Conservation (phyloP, 2,329 filamentous ascomycete species). For the Sporothrix brasiliensis region DNA sequence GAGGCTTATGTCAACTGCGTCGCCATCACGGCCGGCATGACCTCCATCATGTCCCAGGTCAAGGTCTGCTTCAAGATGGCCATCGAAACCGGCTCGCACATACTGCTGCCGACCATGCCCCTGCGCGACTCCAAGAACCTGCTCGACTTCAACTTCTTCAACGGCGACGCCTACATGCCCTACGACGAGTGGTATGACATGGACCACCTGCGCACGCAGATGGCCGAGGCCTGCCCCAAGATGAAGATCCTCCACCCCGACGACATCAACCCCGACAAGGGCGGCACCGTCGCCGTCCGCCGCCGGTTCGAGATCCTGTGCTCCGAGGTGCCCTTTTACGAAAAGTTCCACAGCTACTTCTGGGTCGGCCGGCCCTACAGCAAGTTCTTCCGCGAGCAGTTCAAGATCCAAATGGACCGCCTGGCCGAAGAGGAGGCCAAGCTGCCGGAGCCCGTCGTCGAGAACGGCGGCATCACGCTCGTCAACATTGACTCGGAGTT, state of each 20-base stretch:
- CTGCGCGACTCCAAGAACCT: constrained; percentile 42
- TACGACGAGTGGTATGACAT: constrained; percentile 45
- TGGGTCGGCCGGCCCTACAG: constrained; percentile 42
- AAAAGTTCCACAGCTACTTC: constrained; percentile 40
- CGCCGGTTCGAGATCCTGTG: constrained; percentile 38
- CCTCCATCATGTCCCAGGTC: constrained; percentile 43
- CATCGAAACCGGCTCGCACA: constrained; percentile 40
- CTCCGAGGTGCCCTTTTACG: constrained; percentile 38
- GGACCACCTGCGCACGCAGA: constrained; percentile 39
- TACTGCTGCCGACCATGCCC: constrained; percentile 43
- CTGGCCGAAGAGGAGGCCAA: constrained; percentile 28
- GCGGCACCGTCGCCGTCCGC: constrained; percentile 35
- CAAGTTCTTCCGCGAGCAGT: constrained; percentile 37
- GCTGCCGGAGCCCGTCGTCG: constrained; percentile 11
- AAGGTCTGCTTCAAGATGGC: constrained; percentile 46
- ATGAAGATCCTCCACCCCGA: constrained; percentile 42
- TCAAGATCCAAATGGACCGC: constrained; percentile 25
- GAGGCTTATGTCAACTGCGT: constrained; percentile 43
- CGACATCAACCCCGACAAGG: constrained; percentile 33
- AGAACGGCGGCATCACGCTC: constrained; percentile 40
- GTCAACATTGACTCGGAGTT: constrained; percentile 42
- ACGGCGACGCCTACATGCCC: constrained; percentile 40
- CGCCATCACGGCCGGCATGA: constrained; percentile 42
- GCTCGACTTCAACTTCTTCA: constrained; percentile 42
- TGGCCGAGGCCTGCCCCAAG: constrained; percentile 40